Conservation (phyloP, 495 filamentous ascomycete species). For the Neurospora tetrasperma region DNA sequence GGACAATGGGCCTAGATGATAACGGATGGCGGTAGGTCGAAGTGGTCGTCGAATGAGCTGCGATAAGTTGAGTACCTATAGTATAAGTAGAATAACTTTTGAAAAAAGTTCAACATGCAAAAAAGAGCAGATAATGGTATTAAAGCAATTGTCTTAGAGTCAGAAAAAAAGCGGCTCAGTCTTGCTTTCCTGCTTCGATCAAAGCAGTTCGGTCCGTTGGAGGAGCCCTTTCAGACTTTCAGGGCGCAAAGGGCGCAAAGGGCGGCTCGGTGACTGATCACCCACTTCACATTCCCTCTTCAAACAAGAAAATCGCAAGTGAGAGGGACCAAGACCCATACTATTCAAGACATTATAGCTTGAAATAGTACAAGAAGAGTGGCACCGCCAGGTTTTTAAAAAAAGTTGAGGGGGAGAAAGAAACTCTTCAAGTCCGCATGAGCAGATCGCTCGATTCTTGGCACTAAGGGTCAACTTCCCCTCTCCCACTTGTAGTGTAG, state of each 20-base stretch:
- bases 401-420: neutral
- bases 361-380: neutral
- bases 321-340: neutral
- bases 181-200: neutral
- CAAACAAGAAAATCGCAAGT: neutral
- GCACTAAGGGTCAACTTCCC: neutral
- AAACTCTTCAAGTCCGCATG: neutral
- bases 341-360: neutral
- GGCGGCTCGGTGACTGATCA: neutral
- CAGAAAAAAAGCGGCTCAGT: neutral
- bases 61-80: neutral
- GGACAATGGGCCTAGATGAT: neutral
- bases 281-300: neutral
- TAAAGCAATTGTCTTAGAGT: neutral
- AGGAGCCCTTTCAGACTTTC: neutral
- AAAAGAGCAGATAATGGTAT: neutral
- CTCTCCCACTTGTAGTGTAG: no score
- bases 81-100: neutral
- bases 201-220: neutral
- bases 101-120: neutral
- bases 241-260: neutral
- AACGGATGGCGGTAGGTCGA: neutral
- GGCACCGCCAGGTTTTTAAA: neutral
- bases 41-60: neutral
- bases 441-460: neutral